A percentile compares a stretch with the other conserved stretches of the same genome.
phyloP scores from a whole-genome alignment of 495 filamentous ascomycete species.

The Hypomontagnella submonticulosa region DNA sequence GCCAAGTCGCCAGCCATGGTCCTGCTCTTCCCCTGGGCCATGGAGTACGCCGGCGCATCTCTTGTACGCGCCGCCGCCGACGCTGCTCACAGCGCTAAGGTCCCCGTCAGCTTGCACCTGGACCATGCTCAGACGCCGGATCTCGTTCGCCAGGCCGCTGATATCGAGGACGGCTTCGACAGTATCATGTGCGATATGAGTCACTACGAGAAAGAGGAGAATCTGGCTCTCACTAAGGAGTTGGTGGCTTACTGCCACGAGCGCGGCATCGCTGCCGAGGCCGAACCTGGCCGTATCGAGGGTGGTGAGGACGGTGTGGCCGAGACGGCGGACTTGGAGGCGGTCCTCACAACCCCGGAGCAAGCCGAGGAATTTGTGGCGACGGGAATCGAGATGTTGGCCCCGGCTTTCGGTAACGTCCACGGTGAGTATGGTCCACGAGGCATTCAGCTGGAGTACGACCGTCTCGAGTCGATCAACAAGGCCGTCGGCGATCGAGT shows the following conservation, averaged over 20 bases:
- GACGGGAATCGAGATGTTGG: conserved; percentile 85
- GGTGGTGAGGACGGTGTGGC: conserved; percentile 86
- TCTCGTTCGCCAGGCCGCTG: conserved; percentile 72
- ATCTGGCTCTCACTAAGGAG: conserved; percentile 76
- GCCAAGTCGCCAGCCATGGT: conserved; percentile 81
- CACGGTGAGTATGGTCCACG: conserved; percentile 83
- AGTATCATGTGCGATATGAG: conserved; percentile 87
- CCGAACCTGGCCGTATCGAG: conserved; percentile 84
- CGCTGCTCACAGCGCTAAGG: conserved; percentile 69
- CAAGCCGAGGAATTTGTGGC: conserved; percentile 79
- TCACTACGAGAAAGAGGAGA: conserved; percentile 85
- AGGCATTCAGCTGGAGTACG: conserved; percentile 79
- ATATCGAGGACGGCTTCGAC: conserved; percentile 73
- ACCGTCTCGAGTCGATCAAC: conserved; percentile 71
- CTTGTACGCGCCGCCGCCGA: conserved; percentile 72
- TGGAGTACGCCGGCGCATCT: conserved; percentile 69
- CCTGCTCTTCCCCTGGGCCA: conserved; percentile 90
- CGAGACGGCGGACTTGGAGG: conserved; percentile 79
- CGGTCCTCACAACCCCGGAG: conserved; percentile 78
- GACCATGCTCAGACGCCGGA: conserved; percentile 82
- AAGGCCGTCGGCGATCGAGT: conserved; percentile 70
- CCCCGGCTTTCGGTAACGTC: conserved; percentile 87
- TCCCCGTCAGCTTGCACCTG: conserved; percentile 79
- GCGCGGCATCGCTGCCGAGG: conserved; percentile 80
- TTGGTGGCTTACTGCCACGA: conserved; percentile 76